Evolutionary conservation across 139 green algal genomes (phyloP), one percentile per base, ranked within the genome.

Genomic region (Pleodorina starrii): DNA sequence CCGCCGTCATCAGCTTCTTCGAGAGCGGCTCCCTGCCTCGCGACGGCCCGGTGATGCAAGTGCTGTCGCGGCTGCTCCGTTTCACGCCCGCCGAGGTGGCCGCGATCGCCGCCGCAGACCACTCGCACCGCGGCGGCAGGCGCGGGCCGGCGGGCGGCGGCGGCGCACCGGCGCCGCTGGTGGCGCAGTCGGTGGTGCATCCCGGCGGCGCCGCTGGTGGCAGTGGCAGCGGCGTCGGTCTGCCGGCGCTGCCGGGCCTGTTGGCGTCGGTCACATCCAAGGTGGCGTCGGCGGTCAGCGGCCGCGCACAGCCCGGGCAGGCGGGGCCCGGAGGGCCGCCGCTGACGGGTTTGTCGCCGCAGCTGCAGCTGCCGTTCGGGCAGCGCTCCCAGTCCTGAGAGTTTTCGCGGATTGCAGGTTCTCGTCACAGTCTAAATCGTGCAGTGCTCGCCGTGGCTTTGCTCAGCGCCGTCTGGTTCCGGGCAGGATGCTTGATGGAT

Each of bases 1-100:
- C 71, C 27, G 91, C 93, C 29, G 75, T 95, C 23, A 57, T 95
- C 43, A 89, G 74, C 68, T 92, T 84, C 54, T 94, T 95, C 69
- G 74, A 90, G 68, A 86, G 36, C 51, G 93, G 93, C 23, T 79
- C 91, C 42, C 78, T 95, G 48, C 91, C 91, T 0, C 54, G 40
- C 0, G 74, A 84, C 27, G 72, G 90, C 0, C 72, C 84, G 0
- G 92, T 93, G 54, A 85, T 92, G 50, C 32, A 57, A 10, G 91
- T 93, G 63, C 59, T 94, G 40, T 83, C 85, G 1, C 79, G 90
- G 29, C 78, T 94, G 86, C 89, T 94, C 23, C 48, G 69, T 48
- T 89, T 89, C 68, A 83, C 84, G 21, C 69, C 63, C 6, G 25
- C 69, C 10, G 84, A 89, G 69, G 35, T 83, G 48, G 38, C 35